Percentiles rank a stretch among this genome's conserved stretches.
Evolutionary conservation across 116 monocot genomes (phyloP).

Genomic region (Zostera marina): DNA sequence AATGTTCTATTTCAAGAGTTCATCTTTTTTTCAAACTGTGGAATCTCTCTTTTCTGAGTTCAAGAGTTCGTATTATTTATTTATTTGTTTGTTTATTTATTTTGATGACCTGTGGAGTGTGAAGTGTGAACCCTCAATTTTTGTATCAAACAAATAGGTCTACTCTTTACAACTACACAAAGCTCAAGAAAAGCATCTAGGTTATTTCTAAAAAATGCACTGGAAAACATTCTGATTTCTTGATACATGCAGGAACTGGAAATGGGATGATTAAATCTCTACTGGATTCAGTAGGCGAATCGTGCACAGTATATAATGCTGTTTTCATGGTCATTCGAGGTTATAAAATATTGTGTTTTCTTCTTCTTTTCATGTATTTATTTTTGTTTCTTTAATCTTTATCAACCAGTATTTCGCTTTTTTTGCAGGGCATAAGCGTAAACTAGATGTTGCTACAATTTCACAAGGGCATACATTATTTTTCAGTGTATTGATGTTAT

Average conservation of each 20-base stretch:
- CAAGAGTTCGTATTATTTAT: too few species aligned
- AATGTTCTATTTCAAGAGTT: background rate
- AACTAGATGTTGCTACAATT: constrained; percentile 63
- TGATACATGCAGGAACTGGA: constrained; percentile 36
- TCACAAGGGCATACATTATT: constrained; percentile 50
- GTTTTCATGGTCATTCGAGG: constrained; percentile 61
- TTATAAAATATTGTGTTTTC: constrained; percentile 3
- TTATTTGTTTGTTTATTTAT: too few species aligned
- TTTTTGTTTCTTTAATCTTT: background rate
- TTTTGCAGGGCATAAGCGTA: constrained; percentile 13
- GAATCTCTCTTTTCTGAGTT: background rate
- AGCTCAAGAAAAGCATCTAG: too few species aligned
- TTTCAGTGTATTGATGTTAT: constrained; percentile 71
- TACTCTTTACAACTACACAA: too few species aligned
- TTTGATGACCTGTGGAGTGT: too few species aligned
- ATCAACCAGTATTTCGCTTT: background rate
- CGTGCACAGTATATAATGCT: constrained; percentile 40
- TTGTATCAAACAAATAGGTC: too few species aligned
- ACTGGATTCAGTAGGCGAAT: constrained; percentile 33
- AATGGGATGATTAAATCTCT: constrained; percentile 89
- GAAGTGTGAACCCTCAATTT: too few species aligned
- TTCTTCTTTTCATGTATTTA: background rate
- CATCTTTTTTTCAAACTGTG: too few species aligned
- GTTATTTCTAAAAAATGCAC: too few species aligned
- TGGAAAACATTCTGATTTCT: too few species aligned